Base-by-base conservation (phyloP, 2,329 filamentous ascomycete genomes). In the Alternaria novae-zelandiae region DNA sequence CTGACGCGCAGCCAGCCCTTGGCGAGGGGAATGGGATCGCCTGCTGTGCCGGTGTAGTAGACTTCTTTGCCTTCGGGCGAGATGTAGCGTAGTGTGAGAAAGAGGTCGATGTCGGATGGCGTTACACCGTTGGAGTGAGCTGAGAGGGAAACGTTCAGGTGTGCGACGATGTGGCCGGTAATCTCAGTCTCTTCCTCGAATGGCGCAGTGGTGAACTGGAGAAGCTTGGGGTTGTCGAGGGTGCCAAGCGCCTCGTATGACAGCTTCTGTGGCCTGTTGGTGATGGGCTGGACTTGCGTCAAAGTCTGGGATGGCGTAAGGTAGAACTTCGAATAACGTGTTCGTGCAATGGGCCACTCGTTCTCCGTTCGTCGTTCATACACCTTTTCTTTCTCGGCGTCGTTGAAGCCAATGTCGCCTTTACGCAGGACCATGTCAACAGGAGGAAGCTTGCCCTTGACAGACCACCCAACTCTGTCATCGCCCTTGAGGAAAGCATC, bases 401-500 rank as follows among this genome's bases (percentile, higher is more conserved):
- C 82, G 74, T 92, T 90, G 82, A 87, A 88, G 0, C 89, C 90
- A 0, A 90, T 85, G 47, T 92, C 84, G 3, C 90, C 90, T 73
- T 90, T 90, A 12, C 90, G 84, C 2, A 92, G 79, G 0, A 88
- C 83, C 0, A 92, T 71, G 45, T 84, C 85, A 2, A 92, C 88
- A 0, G 87, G 84, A 0, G 90, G 83, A 0, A 89, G 79, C 58
- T 87, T 87, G 25, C 89, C 88, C 11, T 83, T 81, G 10, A 80
- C 71, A 0, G 83, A 84, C 88, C 89, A 91, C n/a, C 88, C 88
- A 0, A 82, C 82, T 0, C 82, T 80, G 69, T 92, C 90, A 0
- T 91, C 84, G 2, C 83, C 87, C 68, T 91, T 92, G 36, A 93
- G 83, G 72, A 93, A 93, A 0, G 90, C 90, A 62, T 91, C 88